Evolutionary conservation across 495 filamentous ascomycete genomes (phyloP), one percentile per base, ranked within the genome.

Genomic region (Pyrenula massariospora): DNA sequence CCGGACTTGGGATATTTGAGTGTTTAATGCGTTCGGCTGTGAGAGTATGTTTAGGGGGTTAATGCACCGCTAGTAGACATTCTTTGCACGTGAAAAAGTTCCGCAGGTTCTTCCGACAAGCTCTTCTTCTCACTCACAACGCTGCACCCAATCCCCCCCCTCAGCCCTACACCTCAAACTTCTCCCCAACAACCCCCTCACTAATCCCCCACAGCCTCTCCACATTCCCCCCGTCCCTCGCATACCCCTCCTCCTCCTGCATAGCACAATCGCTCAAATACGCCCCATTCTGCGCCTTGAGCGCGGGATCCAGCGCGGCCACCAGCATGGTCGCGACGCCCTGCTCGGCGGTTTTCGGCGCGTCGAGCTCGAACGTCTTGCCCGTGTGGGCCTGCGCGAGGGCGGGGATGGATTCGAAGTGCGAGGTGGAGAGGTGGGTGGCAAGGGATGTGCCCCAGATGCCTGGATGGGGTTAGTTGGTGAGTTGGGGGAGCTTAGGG

Each of bases 161-260:
- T n/a, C n/a, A n/a, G n/a, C n/a, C n/a, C n/a, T n/a, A n/a, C n/a
- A n/a, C n/a, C n/a, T 42, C 48, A 63, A 78, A 79, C 47, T 64
- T 68, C 66, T 79, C 62, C 49, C 73, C 72, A 48, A 78, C 74
- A 55, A 80, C 49, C 57, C 73, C 65, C 64, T 82, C 77, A 22
- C 73, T 74, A 12, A 75, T n/a, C 19, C 62, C 60, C 77, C 77
- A 78, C 11, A 81, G 63, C 61, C 61, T 73, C 52, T 77, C 79
- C 3, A 76, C 80, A 15, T 67, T 65, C 3, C 65, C 65, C 23
- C 50, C 66, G 55, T 67, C 70, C 50, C 56, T 61, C 48, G 64
- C 59, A 24, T 62, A 52, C 8, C 63, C 56, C 12, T 52, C 52
- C 15, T 64, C 64, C 3, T 71, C 65, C 21, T 56, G 3, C 56